Conservation (phyloP, 2,329 filamentous ascomycete species). For the Talaromyces sp. region DNA sequence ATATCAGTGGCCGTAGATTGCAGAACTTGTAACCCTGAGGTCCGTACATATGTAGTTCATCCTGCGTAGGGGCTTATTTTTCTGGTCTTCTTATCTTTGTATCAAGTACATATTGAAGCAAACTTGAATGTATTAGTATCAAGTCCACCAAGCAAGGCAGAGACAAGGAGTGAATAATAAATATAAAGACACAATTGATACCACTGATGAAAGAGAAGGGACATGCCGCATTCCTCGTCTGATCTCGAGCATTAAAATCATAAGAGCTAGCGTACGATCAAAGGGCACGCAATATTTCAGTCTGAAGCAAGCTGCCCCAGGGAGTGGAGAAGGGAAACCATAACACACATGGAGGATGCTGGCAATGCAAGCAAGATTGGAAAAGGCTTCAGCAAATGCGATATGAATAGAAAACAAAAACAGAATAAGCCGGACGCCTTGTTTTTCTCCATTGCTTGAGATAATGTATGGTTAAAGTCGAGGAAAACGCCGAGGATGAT, state of each 20-base stretch:
- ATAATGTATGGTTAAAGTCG: slow-evolving; percentile 5
- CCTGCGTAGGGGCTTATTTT: too few species aligned
- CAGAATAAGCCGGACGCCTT: slow-evolving; percentile 11
- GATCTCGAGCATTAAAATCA: slow-evolving; percentile 7
- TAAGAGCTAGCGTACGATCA: slow-evolving; percentile 5
- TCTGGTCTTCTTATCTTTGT: too few species aligned
- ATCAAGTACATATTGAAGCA: slow-evolving; percentile 24
- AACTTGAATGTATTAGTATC: slow-evolving; percentile 24
- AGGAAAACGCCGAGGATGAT: slow-evolving; percentile 14
- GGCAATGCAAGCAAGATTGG: slow-evolving; percentile 1
- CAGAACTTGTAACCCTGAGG: too few species aligned
- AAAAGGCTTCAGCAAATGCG: slow-evolving; percentile 1
- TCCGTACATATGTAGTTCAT: too few species aligned
- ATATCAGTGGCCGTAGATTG: too few species aligned
- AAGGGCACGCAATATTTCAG: not conserved
- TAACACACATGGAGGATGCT: not conserved
- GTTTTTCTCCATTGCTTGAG: slow-evolving; percentile 12
- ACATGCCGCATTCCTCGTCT: slow-evolving; percentile 13
- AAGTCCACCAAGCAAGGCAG: slow-evolving; percentile 17
- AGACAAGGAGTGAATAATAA: slow-evolving; percentile 10
- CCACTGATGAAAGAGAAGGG: slow-evolving; percentile 11
- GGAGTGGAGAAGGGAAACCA: slow-evolving; percentile 2
- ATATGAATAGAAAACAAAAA: slow-evolving; percentile 2
- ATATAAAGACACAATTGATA: slow-evolving; percentile 16
- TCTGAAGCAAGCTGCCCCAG: not conserved